Evolutionary conservation across 768 basidiomycete genomes (phyloP).

Genomic region (Amanita phalloides): DNA sequence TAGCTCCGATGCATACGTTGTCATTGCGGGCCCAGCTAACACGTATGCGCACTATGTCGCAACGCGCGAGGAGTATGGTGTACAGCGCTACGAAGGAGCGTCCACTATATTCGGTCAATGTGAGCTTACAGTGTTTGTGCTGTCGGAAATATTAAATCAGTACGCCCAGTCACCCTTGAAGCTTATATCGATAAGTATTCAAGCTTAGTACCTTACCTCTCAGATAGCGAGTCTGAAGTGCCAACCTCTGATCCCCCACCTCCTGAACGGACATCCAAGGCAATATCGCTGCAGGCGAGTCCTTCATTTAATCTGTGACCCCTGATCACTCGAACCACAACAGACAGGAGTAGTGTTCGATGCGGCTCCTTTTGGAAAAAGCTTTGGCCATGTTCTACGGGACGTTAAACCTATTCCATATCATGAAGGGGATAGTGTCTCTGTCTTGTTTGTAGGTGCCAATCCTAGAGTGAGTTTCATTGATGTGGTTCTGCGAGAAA

Average conservation of each 20-base stretch:
- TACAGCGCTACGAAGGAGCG: conserved; percentile 76
- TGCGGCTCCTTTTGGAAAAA: conserved; percentile 38
- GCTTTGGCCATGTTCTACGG: conserved; percentile 50
- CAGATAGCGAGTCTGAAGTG: conserved; percentile 31
- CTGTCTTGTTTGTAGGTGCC: conserved; percentile 60
- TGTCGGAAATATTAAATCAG: not conserved
- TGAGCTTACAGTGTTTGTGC: conserved; percentile 21
- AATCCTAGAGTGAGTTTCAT: conserved; percentile 53
- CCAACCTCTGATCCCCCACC: conserved; percentile 59
- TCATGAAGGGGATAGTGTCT: conserved; percentile 44
- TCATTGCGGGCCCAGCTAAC: conserved; percentile 75
- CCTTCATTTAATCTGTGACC: not conserved
- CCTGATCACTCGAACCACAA: not conserved
- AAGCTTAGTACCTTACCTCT: conserved; percentile 53
- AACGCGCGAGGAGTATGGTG: conserved; percentile 60
- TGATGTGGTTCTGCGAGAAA: conserved; percentile 6
- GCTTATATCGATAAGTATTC: conserved; percentile 72
- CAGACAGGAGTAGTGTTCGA: conserved; percentile 59
- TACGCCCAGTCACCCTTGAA: conserved; percentile 52
- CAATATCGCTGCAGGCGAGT: conserved; percentile 57
- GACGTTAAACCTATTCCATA: conserved; percentile 45
- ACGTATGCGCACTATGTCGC: conserved; percentile 70
- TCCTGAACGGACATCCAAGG: conserved; percentile 48
- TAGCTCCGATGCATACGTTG: conserved; percentile 61
- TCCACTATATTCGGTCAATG: conserved; percentile 71